Evolutionary conservation across 192 early-diverging fungal genomes (phyloP).

Genomic region (Backusella liffmaniae): DNA sequence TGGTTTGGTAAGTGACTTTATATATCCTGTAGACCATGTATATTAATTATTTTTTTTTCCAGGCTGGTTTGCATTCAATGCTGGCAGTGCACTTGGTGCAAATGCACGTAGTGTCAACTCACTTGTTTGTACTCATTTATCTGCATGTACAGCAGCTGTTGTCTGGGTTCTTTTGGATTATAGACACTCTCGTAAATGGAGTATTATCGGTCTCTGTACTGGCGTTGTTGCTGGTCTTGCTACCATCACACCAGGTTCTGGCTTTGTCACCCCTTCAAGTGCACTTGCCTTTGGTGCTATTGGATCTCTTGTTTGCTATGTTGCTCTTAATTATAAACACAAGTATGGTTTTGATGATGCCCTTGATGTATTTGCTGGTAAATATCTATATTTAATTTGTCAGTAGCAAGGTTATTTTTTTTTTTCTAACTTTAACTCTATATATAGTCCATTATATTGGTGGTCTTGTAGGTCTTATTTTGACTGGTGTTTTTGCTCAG

Average conservation of each 20-base stretch:
- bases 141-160: conserved; percentile 67
- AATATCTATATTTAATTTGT: conserved; percentile 31
- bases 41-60: neutral
- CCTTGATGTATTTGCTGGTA: conserved; percentile 77
- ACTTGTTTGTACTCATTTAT: conserved; percentile 72
- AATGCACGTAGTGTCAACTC: conserved; percentile 75
- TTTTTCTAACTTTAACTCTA: neutral
- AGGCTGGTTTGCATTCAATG: conserved; percentile 93
- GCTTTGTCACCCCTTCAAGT: conserved; percentile 72
- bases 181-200: conserved; percentile 67
- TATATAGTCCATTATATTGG: conserved; percentile 65
- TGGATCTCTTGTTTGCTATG: conserved; percentile 65
- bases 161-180: conserved; percentile 78
- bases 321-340: conserved; percentile 62
- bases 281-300: conserved; percentile 76
- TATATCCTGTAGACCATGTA: conserved; percentile 27
- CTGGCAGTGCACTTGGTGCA: conserved; percentile 67
- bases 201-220: conserved; percentile 83
- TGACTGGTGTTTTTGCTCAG: conserved; percentile 89
- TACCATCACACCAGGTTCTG: conserved; percentile 84
- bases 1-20: conserved; percentile 80
- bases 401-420: neutral
- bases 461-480: conserved; percentile 73
- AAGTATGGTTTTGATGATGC: conserved; percentile 74
- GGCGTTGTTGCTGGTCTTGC: conserved; percentile 92